Evolutionary conservation across 768 basidiomycete species (phyloP), one percentile per base, ranked within the genome.

Genomic region (Mycena haematopus): DNA sequence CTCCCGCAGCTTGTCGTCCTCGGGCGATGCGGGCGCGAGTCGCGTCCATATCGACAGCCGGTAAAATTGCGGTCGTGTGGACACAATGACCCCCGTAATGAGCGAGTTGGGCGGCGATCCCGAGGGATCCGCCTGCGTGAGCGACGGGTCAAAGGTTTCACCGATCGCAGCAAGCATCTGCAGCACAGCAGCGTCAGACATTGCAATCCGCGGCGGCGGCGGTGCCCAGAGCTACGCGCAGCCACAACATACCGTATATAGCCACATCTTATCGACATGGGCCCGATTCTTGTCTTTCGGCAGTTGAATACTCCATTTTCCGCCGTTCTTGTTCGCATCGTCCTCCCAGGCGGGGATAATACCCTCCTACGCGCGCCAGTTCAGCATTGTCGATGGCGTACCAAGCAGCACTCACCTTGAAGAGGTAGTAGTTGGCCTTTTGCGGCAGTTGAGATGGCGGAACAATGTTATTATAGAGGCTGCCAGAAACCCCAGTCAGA

Each of bases 101-200:
- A 93, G 79, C 38, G 89, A 87, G 66, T 82, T 80, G 9, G 79
- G 79, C 42, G 78, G 80, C 19, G 75, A 75, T 47, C 77, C 82
- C 65, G 74, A 74, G 21, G 70, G 76, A 67, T 80, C 84, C 49
- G 77, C 71, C 61, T 73, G 72, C 24, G 88, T 83, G 51, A 93
- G 84, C 56, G 88, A 85, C 17, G 96, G 94, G 76, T 99, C 97
- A 75, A 97, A 98, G 0, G 95, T 99, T 79, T 99, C 97, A 56
- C 97, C 97, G 68, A 99, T 99, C 47, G 96, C 97, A 63, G 97
- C 97, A 61, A 99, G 88, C 96, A 99, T 98, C 97, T 99, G 75
- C 44, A 61, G 57, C 47, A 44, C 56, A 49, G 60, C 27, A 49
- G 21, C 61, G 62, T 60, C 50, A 60, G 31, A 22, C 58, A 45